Evolutionary conservation across 345 rosid species (phyloP), one percentile per base, ranked within the genome.

Genomic region (Leavenworthia alabamica): DNA sequence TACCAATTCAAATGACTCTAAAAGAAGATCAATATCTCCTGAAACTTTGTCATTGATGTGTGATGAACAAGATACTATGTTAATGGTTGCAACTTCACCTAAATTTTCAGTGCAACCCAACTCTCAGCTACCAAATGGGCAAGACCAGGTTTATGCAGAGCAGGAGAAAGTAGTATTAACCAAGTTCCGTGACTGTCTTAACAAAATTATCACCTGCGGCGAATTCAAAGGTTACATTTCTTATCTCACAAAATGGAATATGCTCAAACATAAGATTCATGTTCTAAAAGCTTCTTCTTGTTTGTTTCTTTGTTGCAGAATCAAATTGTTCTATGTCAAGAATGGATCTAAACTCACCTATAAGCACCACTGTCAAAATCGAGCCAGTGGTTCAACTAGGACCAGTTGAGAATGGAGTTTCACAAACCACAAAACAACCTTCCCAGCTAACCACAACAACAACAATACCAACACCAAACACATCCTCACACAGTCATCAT

Each of bases 11-110:
- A 91, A 80, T 56, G 80, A 62, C 50, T 78, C 80, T 41, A 82
- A 84, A 79, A 78, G 74, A 54, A 82, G 88, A 71, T 85, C 96
- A 27, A 72, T 88, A 80, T 94, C 97, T 68, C 99, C 99, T 15
- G 97, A 88, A 49, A 94, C 99, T 44, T 68, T 94, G 83, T 90
- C 90, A 54, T 79, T 94, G 78, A 94, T 94, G 99, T 94, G 99
- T 71, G 97, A 94, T 73, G 99, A 94, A 71, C 78, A 86, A 56
- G 99, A 90, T 62, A 74, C 92, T 6, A 81, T 93, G 81, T 84
- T 94, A 60, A 80, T 81, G 83, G 77, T 82, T 58, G 74, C 86
- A 62, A 45, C 86, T 64, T 92, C 99, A 36, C 47, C 66, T 64
- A 71, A 33, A 28, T 88, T 86, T 76, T 84, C 95, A 27, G 75